A percentile compares a stretch with the other conserved stretches of the same genome.
Conservation (phyloP, 2,329 filamentous ascomycete species). For the Penicillium decumbens region DNA sequence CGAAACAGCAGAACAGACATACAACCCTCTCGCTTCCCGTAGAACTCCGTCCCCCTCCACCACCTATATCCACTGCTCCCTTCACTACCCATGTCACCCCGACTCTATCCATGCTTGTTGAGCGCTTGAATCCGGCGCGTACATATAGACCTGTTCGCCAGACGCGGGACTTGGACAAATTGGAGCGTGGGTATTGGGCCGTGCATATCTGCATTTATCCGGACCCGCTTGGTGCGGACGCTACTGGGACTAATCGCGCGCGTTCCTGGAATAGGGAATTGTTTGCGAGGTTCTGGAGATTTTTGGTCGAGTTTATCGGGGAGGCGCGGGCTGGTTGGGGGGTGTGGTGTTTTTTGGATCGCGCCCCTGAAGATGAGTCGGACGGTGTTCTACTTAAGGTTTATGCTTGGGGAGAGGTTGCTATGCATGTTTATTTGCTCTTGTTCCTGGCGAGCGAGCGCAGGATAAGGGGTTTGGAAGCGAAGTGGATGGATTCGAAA, state of each 20-base stretch:
- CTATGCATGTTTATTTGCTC: conserved; percentile 68
- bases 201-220: conserved; percentile 55
- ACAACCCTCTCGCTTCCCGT: conserved; percentile 25
- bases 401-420: conserved; percentile 74
- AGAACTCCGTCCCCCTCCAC: conserved; percentile 52
- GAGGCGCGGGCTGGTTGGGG: conserved; percentile 45
- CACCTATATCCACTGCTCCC: conserved; percentile 44
- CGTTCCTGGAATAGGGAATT: conserved; percentile 30
- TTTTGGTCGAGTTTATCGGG: conserved; percentile 35
- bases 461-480: conserved; percentile 53
- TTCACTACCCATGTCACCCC: conserved; percentile 56
- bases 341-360: conserved; percentile 40
- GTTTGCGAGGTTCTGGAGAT: conserved; percentile 43
- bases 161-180: conserved; percentile 48
- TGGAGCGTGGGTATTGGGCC: conserved; percentile 76
- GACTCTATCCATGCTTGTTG: conserved; percentile 51
- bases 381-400: conserved; percentile 50
- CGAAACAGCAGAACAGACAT: neutral
- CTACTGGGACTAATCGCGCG: neutral
- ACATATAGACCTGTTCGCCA: conserved; percentile 53
- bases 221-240: neutral
- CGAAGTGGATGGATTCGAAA: conserved; percentile 63
- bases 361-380: neutral
- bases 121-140: conserved; percentile 49
- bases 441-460: conserved; percentile 68